These are phyloP conservation scores for Hydrangea macrophylla DNA, from an alignment of 148 eudicot species.

Conservation along the genomic window DNA sequence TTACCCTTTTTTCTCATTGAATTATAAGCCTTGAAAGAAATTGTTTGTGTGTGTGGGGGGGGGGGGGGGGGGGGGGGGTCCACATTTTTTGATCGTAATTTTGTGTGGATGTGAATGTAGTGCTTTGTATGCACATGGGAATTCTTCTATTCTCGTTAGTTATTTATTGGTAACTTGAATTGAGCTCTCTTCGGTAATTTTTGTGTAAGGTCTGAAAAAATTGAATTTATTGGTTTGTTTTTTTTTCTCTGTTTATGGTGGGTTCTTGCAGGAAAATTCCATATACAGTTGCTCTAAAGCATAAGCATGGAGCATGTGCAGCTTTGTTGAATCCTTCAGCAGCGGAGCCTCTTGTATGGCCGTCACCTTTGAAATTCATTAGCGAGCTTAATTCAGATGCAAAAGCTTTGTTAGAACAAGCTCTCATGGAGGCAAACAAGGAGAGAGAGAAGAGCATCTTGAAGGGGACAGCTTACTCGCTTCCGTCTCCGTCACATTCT, in stretches of 20 bases:
- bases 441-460: conserved; percentile 88
- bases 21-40: too few relatives aligned
- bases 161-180: too few relatives aligned
- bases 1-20: too few relatives aligned
- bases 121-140: too few relatives aligned
- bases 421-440: conserved; percentile 84
- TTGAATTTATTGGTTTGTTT: background rate
- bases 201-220: background rate
- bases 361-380: conserved; percentile 92
- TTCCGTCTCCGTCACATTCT: conserved; percentile 69
- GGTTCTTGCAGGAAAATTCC: conserved; percentile 77
- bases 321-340: conserved; percentile 87
- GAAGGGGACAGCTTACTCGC: conserved; percentile 59
- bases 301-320: conserved; percentile 66
- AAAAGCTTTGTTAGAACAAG: conserved; percentile 70
- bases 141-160: too few relatives aligned
- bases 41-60: too few relatives aligned
- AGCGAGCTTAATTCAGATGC: conserved; percentile 89
- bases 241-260: too few relatives aligned
- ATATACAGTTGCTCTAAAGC: conserved; percentile 68
- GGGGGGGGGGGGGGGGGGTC: too few relatives aligned
- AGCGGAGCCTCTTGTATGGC: conserved; percentile 98
- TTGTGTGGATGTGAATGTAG: too few relatives aligned
- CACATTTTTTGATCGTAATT: too few relatives aligned
- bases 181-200: background rate